These are phyloP conservation scores for Aspergillus floridensis DNA, from an alignment of 2,329 filamentous ascomycete genomes.

Conservation along the genomic window DNA sequence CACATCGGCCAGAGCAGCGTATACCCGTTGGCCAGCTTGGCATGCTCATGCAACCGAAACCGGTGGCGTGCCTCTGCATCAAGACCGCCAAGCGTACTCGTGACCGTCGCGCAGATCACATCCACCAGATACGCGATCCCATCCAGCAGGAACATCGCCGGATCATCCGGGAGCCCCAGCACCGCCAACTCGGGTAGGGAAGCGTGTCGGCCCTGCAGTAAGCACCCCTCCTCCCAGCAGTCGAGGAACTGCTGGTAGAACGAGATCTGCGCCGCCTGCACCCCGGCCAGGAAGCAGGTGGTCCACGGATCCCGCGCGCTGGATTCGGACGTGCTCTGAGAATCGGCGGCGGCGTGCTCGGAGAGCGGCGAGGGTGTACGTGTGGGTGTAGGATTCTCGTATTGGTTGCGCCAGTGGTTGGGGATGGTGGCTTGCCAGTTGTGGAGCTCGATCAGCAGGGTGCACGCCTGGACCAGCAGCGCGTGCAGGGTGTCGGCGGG, in stretches of 20 bases:
- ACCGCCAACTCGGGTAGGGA: neutral
- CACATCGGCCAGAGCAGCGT: conserved; percentile 2
- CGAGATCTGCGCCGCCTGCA: neutral
- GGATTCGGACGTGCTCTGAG: too few species aligned
- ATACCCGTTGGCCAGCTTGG: conserved; percentile 2
- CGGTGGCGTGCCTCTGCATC: neutral
- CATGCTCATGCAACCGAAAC: neutral
- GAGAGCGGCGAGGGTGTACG: too few species aligned
- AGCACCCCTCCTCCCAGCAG: neutral
- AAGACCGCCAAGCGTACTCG: neutral
- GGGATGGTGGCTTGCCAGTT: conserved; percentile 2
- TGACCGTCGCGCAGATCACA: neutral
- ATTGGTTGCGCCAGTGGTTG: neutral
- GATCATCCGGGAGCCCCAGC: neutral
- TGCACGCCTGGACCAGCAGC: neutral
- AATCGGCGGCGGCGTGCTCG: neutral
- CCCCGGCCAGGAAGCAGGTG: neutral
- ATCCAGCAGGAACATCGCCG: neutral
- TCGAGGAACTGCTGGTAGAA: neutral
- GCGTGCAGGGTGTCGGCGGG: neutral
- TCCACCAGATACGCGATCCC: neutral
- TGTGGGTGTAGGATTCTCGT: too few species aligned
- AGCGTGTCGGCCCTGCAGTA: neutral
- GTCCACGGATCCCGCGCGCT: neutral
- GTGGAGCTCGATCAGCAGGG: neutral